Evolutionary conservation across 345 rosid species (phyloP).

Genomic region (Garcia nutans): DNA sequence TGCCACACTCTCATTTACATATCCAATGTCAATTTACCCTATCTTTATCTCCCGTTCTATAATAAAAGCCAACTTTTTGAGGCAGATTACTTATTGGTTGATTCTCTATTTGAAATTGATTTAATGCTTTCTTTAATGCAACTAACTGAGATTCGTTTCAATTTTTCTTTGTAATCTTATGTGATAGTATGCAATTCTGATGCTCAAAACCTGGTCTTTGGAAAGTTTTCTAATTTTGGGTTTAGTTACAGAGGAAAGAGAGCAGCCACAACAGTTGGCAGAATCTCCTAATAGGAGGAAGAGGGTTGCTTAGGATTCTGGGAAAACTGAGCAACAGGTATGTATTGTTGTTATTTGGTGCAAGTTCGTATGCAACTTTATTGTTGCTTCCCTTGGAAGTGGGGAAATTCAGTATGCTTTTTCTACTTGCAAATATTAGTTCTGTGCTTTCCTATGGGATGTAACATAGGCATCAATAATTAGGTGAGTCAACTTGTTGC

Average conservation of each 20-base stretch:
- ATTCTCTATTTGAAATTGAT: constrained; percentile 5
- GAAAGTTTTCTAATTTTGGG: constrained; percentile 10
- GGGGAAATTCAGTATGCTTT: neutral
- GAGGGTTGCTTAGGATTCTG: constrained; percentile 81
- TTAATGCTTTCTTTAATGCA: neutral
- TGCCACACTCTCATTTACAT: neutral
- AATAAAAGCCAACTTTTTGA: constrained; percentile 5
- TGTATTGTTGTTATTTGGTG: constrained; percentile 8
- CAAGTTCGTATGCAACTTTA: neutral
- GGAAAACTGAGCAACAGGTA: constrained; percentile 91
- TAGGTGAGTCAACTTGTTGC: constrained; percentile 96
- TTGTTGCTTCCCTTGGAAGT: neutral
- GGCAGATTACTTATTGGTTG: neutral
- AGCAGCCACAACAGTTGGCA: constrained; percentile 87
- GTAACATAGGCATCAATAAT: constrained; percentile 22
- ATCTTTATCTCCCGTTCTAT: neutral
- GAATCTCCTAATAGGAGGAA: constrained; percentile 80
- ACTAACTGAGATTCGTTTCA: neutral
- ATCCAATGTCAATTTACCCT: neutral
- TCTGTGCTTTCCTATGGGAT: constrained; percentile 5
- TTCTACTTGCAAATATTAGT: neutral
- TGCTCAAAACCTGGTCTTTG: constrained; percentile 3
- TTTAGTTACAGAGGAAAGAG: constrained; percentile 75
- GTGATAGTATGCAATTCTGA: neutral
- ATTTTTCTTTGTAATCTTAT: neutral